Base-by-base conservation (phyloP, 2,329 filamentous ascomycete genomes). In the Microdochium trichocladiopsis region DNA sequence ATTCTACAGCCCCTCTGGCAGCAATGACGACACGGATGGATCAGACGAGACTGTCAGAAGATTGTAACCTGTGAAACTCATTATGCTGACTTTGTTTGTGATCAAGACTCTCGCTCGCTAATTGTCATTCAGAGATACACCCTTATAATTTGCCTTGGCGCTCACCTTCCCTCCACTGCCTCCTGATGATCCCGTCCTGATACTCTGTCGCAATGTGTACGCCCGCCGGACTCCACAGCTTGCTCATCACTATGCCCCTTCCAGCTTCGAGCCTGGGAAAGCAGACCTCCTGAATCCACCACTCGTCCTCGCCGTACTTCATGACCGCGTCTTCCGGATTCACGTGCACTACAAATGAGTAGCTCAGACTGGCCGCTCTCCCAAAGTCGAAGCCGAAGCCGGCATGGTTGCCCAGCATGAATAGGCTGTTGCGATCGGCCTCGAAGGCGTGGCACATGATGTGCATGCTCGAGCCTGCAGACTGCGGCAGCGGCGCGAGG, bases 171-270 rank as follows among this genome's bases (percentile, higher is more conserved):
- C 54, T 59, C 54, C 58, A 61, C 33, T 55, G 52, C 6, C 67
- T 69, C 28, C 65, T 52, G 23, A 72, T 55, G 10, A 79, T 69
- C 2, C 77, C 78, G 55, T 82, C 78, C 56, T 82, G 78, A 53
- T 78, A 80, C 47, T 74, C 76, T 1, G 74, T 79, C 4, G 78
- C 78, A 1, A 82, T 72, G 57, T 81, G 78, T 22, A 72, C 67
- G 2, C 78, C 78, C 2, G 63, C 57, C 0, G 78, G 78, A 53
- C 77, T 81, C 78, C 78, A 82, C 28, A 79, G 73, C 64, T 75
- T 75, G 51, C 68, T 73, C 61, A 75, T 67, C 54, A 81, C 63
- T 48, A 76, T 68, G 2, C 69, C 73, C 43, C 78, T 66, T 0
- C 76, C 76, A 2, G 73, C 71, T 22, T 65, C 72, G 2, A 72